Base-by-base conservation (phyloP, 2,329 filamentous ascomycete genomes). In the Harringtonia aguacate region DNA sequence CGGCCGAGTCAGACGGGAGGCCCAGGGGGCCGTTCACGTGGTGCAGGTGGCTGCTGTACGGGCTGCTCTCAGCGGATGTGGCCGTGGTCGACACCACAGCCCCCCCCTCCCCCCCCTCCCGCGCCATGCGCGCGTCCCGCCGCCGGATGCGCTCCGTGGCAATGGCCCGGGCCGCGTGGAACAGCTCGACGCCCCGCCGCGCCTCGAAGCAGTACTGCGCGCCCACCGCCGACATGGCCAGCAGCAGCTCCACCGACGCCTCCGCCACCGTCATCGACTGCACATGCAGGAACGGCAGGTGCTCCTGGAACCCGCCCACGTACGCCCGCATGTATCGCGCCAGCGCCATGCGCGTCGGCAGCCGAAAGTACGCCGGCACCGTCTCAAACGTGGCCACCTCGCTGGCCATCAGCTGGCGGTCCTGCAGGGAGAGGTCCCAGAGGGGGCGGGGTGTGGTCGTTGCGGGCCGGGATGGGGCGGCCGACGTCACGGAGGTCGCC, bases 121-220 rank as follows among this genome's bases (percentile, higher is more conserved):
- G n/a, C 2, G 14, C n/a, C 9, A 69, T 58, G 31, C 65, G 66
- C 39, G 67, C 65, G 49, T 75, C 70, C 45, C 68, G 61, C 46
- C 67, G 62, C 35, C 67, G 64, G 33, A 76, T 68, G 17, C 72
- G 67, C 50, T 74, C 66, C 1, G 67, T 61, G 29, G 75, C 62
- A 29, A 79, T 70, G 9, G 70, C 64, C 51, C 72, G 74, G 12
- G 72, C 71, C 13, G 72, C 70, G 54, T 73, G 70, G 52, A 77
- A 79, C 3, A 79, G 62, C 36, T 75, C 68, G 31, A 77, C 72
- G 1, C 71, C 73, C 40, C 69, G 60, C 10, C 60, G 58, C 15
- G 60, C 58, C 49, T 76, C 71, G 51, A 74, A 75, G 24, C 69
- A 60, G 51, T 69, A 69, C 29, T 66, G 59, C 2, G 68, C 61